These are phyloP conservation scores for Chenopodium album DNA, from an alignment of 148 eudicot genomes.

Conservation along the genomic window DNA sequence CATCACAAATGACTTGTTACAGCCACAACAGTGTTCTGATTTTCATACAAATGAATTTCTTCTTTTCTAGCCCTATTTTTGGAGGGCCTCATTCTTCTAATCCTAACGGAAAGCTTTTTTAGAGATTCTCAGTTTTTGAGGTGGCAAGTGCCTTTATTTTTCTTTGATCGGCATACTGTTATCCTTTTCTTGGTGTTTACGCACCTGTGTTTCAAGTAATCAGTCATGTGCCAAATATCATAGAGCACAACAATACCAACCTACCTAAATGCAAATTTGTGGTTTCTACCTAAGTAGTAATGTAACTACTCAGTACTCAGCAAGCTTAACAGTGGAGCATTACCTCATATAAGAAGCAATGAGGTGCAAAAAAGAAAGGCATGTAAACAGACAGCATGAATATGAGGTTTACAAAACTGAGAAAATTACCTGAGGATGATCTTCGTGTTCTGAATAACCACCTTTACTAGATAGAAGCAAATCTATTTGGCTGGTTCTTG, in stretches of 20 bases:
- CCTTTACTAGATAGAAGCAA: constrained; percentile 83
- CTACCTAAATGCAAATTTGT: background rate
- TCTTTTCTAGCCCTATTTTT: background rate
- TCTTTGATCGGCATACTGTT: too few species aligned
- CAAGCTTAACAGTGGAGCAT: background rate
- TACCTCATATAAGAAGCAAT: background rate
- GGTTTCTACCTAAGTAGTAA: background rate
- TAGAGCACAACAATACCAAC: too few species aligned
- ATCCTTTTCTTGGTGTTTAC: too few species aligned
- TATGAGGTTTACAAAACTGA: background rate
- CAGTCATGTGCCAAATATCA: too few species aligned
- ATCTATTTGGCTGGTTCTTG: constrained; percentile 80
- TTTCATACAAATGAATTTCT: background rate
- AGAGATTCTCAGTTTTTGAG: too few species aligned
- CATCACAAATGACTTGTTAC: background rate
- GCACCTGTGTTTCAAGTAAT: too few species aligned
- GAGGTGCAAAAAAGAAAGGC: background rate
- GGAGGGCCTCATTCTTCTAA: background rate
- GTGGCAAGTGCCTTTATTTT: too few species aligned
- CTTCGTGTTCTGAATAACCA: constrained; percentile 81
- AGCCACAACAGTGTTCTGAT: background rate
- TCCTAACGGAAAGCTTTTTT: too few species aligned
- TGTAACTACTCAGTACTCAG: background rate
- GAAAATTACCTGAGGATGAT: constrained; percentile 80
- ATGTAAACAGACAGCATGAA: background rate